Evolutionary conservation across 2,329 filamentous ascomycete species (phyloP).

Genomic region (Cyphellophora attinorum): DNA sequence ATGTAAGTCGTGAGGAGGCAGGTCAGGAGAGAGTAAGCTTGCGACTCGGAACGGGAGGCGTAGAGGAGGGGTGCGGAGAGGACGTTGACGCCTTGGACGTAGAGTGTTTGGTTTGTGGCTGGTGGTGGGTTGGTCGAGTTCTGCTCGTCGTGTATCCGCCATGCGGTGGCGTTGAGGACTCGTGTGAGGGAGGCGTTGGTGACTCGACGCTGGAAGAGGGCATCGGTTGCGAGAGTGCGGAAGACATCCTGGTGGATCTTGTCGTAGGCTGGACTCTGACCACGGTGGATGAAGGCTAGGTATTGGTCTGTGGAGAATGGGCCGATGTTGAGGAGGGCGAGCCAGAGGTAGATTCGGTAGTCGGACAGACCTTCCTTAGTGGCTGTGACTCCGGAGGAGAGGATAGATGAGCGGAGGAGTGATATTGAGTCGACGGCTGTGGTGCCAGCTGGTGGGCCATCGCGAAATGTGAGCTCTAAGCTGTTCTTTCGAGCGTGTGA

Average conservation of each 20-base stretch:
- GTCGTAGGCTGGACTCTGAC: conserved; percentile 85
- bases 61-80: conserved; percentile 93
- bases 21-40: conserved; percentile 88
- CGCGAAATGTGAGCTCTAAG: conserved; percentile 67
- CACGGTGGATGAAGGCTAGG: conserved; percentile 80
- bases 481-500: conserved; percentile 37
- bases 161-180: conserved; percentile 87
- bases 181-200: conserved; percentile 92
- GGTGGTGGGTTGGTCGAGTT: conserved; percentile 39
- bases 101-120: conserved; percentile 29
- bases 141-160: conserved; percentile 77
- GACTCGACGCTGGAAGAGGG: conserved; percentile 89
- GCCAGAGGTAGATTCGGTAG: conserved; percentile 89
- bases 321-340: conserved; percentile 81
- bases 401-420: conserved; percentile 38
- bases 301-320: conserved; percentile 81
- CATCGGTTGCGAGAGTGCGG: conserved; percentile 89
- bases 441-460: conserved; percentile 67
- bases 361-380: conserved; percentile 61
- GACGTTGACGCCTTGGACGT: conserved; percentile 99
- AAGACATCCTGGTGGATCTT: conserved; percentile 99
- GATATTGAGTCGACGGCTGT: conserved; percentile 30
- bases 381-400: conserved; percentile 40
- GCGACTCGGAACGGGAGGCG: conserved; percentile 83
- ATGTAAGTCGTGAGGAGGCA: conserved; percentile 78